Evolutionary conservation across 2,329 filamentous ascomycete species (phyloP).

Genomic region (Fusarium fujikuroi): DNA sequence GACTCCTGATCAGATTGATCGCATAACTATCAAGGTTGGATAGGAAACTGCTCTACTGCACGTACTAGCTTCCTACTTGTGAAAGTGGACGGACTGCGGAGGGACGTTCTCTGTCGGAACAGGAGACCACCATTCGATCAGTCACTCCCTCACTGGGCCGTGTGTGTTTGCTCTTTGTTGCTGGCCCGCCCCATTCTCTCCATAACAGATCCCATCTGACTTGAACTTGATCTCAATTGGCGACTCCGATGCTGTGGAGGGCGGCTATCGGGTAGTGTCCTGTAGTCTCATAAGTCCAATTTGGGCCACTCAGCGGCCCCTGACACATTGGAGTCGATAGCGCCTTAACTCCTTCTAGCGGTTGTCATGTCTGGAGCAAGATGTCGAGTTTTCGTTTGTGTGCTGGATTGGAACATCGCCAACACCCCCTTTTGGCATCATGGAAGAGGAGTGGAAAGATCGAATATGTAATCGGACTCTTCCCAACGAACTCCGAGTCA

Average conservation of each 20-base stretch:
- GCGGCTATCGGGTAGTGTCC: neutral
- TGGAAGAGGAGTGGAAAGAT: no score
- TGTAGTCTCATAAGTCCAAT: rapidly evolving
- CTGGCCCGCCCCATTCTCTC: neutral
- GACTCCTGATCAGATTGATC: neutral
- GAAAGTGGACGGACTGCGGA: rapidly evolving
- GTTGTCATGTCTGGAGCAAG: rapidly evolving
- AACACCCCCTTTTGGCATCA: no score
- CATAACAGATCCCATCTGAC: no score
- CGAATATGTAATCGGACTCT: no score
- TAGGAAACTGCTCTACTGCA: rapidly evolving
- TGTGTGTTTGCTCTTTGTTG: rapidly evolving
- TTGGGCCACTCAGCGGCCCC: rapidly evolving
- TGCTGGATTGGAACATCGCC: no score
- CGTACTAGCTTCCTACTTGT: no score
- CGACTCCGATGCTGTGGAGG: rapidly evolving
- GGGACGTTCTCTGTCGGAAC: rapidly evolving
- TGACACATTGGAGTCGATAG: rapidly evolving
- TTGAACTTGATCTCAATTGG: rapidly evolving
- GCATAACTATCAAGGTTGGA: rapidly evolving
- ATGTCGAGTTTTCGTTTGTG: no score
- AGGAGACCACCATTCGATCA: neutral
- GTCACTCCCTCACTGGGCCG: rapidly evolving
- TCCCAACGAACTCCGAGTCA: neutral
- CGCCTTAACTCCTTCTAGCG: rapidly evolving